These are phyloP conservation scores for Brassica incana DNA, from an alignment of 345 rosid species.

Conservation along the genomic window DNA sequence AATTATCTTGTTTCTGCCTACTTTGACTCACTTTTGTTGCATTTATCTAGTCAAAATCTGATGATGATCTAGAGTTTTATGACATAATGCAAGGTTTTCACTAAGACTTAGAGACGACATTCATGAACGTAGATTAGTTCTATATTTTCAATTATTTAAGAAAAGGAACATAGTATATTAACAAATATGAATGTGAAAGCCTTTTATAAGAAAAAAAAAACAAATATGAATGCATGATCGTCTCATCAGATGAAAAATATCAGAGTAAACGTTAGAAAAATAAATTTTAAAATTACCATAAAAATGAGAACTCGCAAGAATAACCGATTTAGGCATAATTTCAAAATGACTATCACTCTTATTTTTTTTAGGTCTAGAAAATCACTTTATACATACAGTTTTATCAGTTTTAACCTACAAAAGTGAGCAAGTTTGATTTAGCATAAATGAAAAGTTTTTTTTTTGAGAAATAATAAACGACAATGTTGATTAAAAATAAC, in stretches of 20 bases:
- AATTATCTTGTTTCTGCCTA: constrained; percentile 35
- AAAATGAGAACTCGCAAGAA: neutral
- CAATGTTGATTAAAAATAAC: neutral
- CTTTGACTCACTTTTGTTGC: constrained; percentile 20
- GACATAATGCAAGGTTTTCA: neutral
- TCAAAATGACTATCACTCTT: neutral
- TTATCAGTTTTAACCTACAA: neutral
- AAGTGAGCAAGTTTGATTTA: neutral
- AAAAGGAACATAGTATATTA: neutral
- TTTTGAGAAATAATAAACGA: neutral
- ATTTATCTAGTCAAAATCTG: constrained; percentile 15
- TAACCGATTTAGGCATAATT: neutral
- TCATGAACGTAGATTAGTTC: neutral
- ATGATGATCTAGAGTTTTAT: constrained; percentile 10
- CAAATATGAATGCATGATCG: neutral
- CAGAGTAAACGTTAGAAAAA: neutral
- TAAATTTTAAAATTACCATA: neutral
- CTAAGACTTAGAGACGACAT: neutral
- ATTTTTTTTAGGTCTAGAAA: neutral
- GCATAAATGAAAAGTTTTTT: neutral
- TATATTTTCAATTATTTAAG: neutral
- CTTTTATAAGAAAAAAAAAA: too few species aligned
- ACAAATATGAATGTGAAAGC: neutral
- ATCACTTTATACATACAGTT: neutral
- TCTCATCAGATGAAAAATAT: neutral